Base-by-base conservation (phyloP, 768 basidiomycete genomes). In the Auricularia sp. region DNA sequence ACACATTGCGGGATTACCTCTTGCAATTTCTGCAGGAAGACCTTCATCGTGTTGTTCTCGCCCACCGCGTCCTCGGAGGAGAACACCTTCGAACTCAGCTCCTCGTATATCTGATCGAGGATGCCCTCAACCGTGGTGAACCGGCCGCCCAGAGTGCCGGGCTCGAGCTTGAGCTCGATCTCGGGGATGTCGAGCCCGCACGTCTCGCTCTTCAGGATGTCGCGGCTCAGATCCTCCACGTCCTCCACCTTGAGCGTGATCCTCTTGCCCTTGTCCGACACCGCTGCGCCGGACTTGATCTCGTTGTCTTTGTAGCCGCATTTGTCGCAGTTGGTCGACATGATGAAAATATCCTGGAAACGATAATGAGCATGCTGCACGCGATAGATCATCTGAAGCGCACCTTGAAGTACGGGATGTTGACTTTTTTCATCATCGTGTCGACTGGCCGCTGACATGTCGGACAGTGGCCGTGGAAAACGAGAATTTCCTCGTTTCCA, bases 281-380 rank as follows among this genome's bases (percentile, higher is more conserved):
- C 92, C 1, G 95, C 94, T 2, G 87, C 78, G 24, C 96, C 93
- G 4, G 93, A 91, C 75, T 99, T 99, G 71, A 99, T 90, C 77
- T 99, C 97, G 71, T 95, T 98, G 76, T 99, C 97, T 65, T 92
- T 83, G 75, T 98, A 99, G 1, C 97, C 97, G 75, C 97, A 99
- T 62, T 78, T 76, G 65, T 94, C 92, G 74, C 97, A 98, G 73
- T 97, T 98, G 5, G 95, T 95, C 29, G 96, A 96, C 94, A 98
- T 98, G 76, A 98, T 96, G 63, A 98, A 77, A 64, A 94, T 88
- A 70, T 99, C 94, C 95, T 97, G 61, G 13, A 39, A 54, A n/a
- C 54, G 21, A 16, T 3, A 24, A 18, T 33, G 37, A 47, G 42
- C 54, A 54, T 24, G 36, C 5, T 61, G 39, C 3, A 24, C 1